A percentile compares a stretch with the other conserved stretches of the same genome.
Conservation (phyloP, 1,284 basidiomycete genomes). For the Puccinia horiana region DNA sequence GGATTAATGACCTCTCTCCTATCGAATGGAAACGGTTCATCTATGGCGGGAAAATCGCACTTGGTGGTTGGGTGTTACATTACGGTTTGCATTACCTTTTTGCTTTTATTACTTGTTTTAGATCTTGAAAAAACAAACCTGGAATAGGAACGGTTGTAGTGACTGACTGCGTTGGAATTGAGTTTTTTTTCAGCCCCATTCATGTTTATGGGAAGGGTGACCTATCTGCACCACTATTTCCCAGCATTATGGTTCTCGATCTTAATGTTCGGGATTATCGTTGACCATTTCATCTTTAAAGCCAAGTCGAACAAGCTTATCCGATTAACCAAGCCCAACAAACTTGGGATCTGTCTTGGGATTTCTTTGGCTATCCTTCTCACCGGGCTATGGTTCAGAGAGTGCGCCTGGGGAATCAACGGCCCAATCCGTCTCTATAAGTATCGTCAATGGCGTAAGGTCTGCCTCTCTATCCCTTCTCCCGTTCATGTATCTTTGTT, state of each 20-base stretch:
- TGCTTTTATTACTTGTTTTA: background rate
- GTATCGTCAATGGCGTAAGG: slow-evolving; percentile 41
- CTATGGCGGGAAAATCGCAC: slow-evolving; percentile 86
- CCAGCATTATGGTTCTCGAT: slow-evolving; percentile 95
- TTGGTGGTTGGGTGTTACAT: slow-evolving; percentile 89
- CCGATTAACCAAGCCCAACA: slow-evolving; percentile 61
- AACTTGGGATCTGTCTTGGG: slow-evolving; percentile 71
- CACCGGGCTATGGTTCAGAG: slow-evolving; percentile 92
- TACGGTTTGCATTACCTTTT: slow-evolving; percentile 66
- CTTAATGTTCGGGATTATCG: slow-evolving; percentile 81
- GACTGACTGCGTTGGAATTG: background rate
- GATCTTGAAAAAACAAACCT: background rate
- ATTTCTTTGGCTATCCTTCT: slow-evolving; percentile 68
- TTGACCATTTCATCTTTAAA: slow-evolving; percentile 88
- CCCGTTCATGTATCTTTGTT: background rate
- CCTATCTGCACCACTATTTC: slow-evolving; percentile 62
- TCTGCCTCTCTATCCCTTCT: background rate
- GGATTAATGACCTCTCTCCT: slow-evolving; percentile 75
- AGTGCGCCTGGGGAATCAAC: slow-evolving; percentile 66
- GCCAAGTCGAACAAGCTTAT: slow-evolving; percentile 67
- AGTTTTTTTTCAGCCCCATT: slow-evolving; percentile 70
- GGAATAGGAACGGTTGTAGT: background rate
- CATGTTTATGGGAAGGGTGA: slow-evolving; percentile 85
- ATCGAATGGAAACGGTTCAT: slow-evolving; percentile 92
- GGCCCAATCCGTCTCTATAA: slow-evolving; percentile 37